These are phyloP conservation scores for Chlorella sp. DNA, from an alignment of 139 green algal species.

Conservation along the genomic window DNA sequence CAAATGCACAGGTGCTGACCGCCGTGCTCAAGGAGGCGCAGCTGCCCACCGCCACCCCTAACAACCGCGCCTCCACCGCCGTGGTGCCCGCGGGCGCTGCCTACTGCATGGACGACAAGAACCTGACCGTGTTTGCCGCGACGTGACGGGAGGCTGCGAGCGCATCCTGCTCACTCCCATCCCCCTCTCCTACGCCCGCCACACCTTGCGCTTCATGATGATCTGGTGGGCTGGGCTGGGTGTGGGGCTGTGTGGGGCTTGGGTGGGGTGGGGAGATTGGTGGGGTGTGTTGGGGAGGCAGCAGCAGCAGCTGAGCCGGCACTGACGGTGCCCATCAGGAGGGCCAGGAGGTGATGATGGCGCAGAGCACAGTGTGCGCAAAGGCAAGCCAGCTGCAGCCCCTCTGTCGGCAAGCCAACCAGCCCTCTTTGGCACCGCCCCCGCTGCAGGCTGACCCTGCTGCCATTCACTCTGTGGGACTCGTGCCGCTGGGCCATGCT, in stretches of 20 bases:
- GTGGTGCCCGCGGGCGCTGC: neutral
- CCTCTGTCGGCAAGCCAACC: no score
- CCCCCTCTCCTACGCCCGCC: constrained; percentile 57
- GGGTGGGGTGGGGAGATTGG: no score
- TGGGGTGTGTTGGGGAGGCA: no score
- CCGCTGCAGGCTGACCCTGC: constrained; percentile 21
- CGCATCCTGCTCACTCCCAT: constrained; percentile 83
- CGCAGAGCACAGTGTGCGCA: no score
- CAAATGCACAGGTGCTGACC: constrained; percentile 27
- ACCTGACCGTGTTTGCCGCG: constrained; percentile 74
- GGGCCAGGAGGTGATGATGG: no score
- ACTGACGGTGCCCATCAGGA: no score
- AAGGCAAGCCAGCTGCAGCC: no score
- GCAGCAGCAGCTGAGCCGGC: no score
- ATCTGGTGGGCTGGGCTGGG: neutral
- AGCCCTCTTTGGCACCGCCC: neutral
- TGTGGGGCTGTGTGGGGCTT: no score
- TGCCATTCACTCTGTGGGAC: constrained; percentile 67
- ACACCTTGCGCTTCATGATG: constrained; percentile 37
- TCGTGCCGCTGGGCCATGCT: constrained; percentile 71
- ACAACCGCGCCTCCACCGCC: neutral
- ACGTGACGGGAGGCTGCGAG: constrained; percentile 74
- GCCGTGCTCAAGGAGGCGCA: constrained; percentile 20
- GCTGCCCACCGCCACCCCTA: constrained; percentile 16
- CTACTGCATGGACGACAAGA: constrained; percentile 60